Evolutionary conservation across 306 rosid genomes (phyloP), one percentile per base, ranked within the genome.

Genomic region (Fragaria nilgerrensis): DNA sequence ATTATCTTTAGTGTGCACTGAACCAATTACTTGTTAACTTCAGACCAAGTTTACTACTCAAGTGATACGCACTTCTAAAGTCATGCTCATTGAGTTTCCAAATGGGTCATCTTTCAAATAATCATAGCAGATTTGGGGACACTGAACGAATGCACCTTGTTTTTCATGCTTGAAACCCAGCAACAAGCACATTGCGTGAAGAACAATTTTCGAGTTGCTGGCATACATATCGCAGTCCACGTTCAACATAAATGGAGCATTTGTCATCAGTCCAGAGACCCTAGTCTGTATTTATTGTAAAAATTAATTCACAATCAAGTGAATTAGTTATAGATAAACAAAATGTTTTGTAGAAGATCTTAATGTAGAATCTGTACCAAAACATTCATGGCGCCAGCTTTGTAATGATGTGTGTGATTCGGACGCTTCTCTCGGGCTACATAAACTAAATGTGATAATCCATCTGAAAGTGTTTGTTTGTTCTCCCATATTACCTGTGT

Each of bases 351-450:
- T 44, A 44, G 44, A 41, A 41, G 9, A 41, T 41, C 44, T 41
- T 41, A 5, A 41, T 41, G 44, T 41, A 11, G 48, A 44, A 44
- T 44, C 14, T 10, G 15, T 78, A 92, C 92, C 76, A 89, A 74
- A 50, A 32, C 88, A 45, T 92, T 92, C 94, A 89, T 90, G 48
- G 96, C 92, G 8, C 97, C 97, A 0, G 96, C 96, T 84, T 92
- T 92, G 77, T 79, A 87, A 64, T 87, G 87, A 76, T 92, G 97
- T 50, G 88, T 74, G 41, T 70, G 76, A 25, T 80, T 72, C 14
- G 85, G 92, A 15, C 49, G 79, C 85, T 92, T 92, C 82, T 90
- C 94, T 80, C 96, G 90, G 0, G 96, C 82, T 14, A 89, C 75
- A 85, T 90, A 92, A 9, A 90, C 75, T 71, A 90, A 83, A 76